A percentile compares a stretch with the other conserved stretches of the same genome.
Evolutionary conservation across 805 yeast species (phyloP).

Genomic region (Candida orba): DNA sequence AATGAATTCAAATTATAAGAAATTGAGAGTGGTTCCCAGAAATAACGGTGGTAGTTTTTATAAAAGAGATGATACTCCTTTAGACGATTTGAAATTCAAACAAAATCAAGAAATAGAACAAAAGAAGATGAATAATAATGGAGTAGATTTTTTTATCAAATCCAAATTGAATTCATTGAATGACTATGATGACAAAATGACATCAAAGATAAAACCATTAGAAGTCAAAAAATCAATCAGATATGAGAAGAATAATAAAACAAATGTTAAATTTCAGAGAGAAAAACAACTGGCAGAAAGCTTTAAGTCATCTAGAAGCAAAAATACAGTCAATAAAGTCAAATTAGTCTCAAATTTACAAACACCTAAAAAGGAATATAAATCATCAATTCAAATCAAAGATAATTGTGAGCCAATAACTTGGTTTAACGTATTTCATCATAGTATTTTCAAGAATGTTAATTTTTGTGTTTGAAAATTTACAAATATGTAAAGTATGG

Average conservation of each 20-base stretch:
- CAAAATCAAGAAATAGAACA: slow-evolving; percentile 14
- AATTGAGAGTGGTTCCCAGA: background rate
- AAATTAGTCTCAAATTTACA: slow-evolving; percentile 1
- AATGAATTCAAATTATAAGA: background rate
- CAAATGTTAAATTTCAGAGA: no score
- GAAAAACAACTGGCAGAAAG: slow-evolving; percentile 1
- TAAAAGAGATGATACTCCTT: background rate
- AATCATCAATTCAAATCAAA: background rate
- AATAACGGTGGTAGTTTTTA: background rate
- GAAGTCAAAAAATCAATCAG: background rate
- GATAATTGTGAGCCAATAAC: slow-evolving; percentile 40
- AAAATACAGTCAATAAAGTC: background rate
- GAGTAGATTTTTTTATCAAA: slow-evolving; percentile 5
- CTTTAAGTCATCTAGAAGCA: slow-evolving; percentile 1
- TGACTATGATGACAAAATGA: background rate
- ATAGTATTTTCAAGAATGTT: slow-evolving; percentile 42
- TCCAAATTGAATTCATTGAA: background rate
- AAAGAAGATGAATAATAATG: slow-evolving; percentile 13
- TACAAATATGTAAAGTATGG: background rate
- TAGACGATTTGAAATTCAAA: slow-evolving; percentile 12
- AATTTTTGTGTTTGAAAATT: slow-evolving; percentile 22
- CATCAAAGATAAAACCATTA: background rate
- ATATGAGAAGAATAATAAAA: background rate
- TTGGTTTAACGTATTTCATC: slow-evolving; percentile 45
- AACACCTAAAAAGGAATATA: no score